Percentiles rank a stretch among this genome's conserved stretches.
These are phyloP conservation scores for Xylariomycetidae sp. DNA, from an alignment of 2,329 filamentous ascomycete genomes.

Conservation along the genomic window DNA sequence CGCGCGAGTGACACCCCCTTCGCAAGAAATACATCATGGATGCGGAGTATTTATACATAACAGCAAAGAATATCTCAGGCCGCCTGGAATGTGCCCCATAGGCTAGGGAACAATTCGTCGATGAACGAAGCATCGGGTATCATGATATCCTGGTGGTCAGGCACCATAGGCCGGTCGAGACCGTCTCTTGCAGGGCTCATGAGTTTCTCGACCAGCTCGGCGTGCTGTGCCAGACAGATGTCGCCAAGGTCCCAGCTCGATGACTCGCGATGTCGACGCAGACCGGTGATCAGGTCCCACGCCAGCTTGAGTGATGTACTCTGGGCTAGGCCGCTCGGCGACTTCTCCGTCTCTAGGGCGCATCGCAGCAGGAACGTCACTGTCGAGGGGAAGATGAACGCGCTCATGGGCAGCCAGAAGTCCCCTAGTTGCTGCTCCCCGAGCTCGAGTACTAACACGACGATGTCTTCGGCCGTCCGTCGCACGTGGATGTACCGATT, in stretches of 20 bases:
- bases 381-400: slow-evolving; percentile 44
- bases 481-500: slow-evolving; percentile 37
- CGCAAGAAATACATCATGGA: too few relatives aligned
- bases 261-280: slow-evolving; percentile 34
- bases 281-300: slow-evolving; percentile 33
- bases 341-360: slow-evolving; percentile 39
- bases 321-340: slow-evolving; percentile 28
- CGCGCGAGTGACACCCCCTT: too few relatives aligned
- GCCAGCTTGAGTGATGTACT: slow-evolving; percentile 39
- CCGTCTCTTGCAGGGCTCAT: slow-evolving; percentile 16
- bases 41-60: too few relatives aligned
- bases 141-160: slow-evolving; percentile 4
- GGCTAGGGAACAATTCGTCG: slow-evolving; percentile 8
- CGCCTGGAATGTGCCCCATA: slow-evolving; percentile 4
- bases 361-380: slow-evolving; percentile 46
- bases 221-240: slow-evolving; percentile 43
- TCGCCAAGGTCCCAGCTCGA: slow-evolving; percentile 47
- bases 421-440: slow-evolving; percentile 37
- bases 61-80: not conserved
- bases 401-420: slow-evolving; percentile 45
- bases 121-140: slow-evolving; percentile 9
- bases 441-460: slow-evolving; percentile 42
- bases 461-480: slow-evolving; percentile 43
- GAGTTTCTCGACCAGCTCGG: slow-evolving; percentile 42
- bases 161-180: not conserved